Percentiles rank a stretch among this genome's conserved stretches.
Conservation (phyloP, 2,329 filamentous ascomycete species). For the Cercospora sp. region DNA sequence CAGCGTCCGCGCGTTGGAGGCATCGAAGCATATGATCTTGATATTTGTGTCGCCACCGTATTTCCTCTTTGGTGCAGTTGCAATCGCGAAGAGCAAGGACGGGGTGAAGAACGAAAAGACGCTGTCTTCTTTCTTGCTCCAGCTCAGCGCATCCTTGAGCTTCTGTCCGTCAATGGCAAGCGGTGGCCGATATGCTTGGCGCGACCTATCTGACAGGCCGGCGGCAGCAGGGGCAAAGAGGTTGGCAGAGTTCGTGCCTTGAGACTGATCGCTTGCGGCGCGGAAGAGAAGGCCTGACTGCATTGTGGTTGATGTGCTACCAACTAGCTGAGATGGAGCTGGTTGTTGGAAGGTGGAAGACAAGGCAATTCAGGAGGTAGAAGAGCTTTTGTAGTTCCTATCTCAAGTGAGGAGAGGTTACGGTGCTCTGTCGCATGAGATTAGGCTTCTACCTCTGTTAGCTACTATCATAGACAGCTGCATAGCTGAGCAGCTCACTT, state of each 20-base stretch:
- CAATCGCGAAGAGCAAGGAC: slow-evolving; percentile 18
- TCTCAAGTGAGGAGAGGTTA: not conserved
- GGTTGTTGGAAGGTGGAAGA: not conserved
- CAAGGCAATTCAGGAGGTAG: not conserved
- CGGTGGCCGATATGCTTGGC: not conserved
- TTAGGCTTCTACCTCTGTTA: not conserved
- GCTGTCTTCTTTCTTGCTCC: slow-evolving; percentile 7
- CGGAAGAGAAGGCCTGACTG: slow-evolving; percentile 14
- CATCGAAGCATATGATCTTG: slow-evolving; percentile 13
- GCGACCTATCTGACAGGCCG: not conserved
- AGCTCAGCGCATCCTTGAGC: slow-evolving; percentile 10
- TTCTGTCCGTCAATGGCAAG: not conserved
- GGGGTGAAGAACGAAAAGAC: slow-evolving; percentile 18
- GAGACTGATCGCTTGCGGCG: slow-evolving; percentile 10
- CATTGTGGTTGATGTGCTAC: not conserved
- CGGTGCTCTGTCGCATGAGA: not conserved
- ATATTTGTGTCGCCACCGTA: slow-evolving; percentile 6
- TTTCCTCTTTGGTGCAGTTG: slow-evolving; percentile 10
- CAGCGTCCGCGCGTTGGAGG: not conserved
- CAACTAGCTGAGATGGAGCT: not conserved
- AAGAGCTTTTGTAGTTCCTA: not conserved
- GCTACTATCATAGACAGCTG: not conserved
- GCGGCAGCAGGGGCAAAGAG: slow-evolving; percentile 14
- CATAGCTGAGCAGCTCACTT: not conserved
- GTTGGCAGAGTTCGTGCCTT: slow-evolving; percentile 12